Percentiles rank a stretch among this genome's conserved stretches.
Evolutionary conservation across 768 basidiomycete genomes (phyloP).

Genomic region (Trametes meyenii): DNA sequence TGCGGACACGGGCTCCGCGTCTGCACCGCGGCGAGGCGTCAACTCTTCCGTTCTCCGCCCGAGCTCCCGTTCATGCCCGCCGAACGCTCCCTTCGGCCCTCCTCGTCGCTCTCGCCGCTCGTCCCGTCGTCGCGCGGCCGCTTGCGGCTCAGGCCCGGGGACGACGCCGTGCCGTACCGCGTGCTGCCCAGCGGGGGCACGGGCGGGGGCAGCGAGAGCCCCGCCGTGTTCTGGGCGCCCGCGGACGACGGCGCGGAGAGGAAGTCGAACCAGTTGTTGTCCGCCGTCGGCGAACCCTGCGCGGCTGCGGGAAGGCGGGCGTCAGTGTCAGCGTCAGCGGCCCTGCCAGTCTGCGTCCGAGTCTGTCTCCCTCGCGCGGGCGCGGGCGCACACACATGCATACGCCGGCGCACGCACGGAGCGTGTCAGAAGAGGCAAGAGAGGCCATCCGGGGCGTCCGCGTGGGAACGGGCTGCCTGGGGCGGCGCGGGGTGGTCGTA

Average conservation of each 20-base stretch:
- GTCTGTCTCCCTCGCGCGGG: no score
- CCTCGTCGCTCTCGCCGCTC: constrained; percentile 19
- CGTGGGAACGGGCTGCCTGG: no score
- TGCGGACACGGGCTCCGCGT: neutral
- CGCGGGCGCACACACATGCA: no score
- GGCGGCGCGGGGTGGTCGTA: neutral
- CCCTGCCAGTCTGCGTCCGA: no score
- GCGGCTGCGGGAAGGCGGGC: constrained; percentile 2
- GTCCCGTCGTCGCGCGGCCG: constrained; percentile 25
- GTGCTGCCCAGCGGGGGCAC: constrained; percentile 23
- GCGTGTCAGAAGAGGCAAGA: no score
- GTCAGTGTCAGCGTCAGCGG: neutral
- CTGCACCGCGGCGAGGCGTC: neutral
- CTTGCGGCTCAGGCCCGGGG: constrained; percentile 22
- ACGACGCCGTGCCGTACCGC: constrained; percentile 18
- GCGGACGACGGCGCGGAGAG: constrained; percentile 11
- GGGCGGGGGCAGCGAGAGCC: constrained; percentile 15
- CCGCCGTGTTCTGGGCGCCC: neutral
- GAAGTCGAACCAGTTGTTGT: constrained; percentile 28
- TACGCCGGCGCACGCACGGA: no score
- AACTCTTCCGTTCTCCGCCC: constrained; percentile 10
- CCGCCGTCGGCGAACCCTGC: constrained; percentile 10
- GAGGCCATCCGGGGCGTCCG: no score
- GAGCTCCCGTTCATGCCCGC: constrained; percentile 2
- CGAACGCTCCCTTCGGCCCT: neutral